Percentiles rank a stretch among this genome's conserved stretches.
These are phyloP conservation scores for Cordia subcordata DNA, from an alignment of 257 asterid genomes.

Conservation along the genomic window DNA sequence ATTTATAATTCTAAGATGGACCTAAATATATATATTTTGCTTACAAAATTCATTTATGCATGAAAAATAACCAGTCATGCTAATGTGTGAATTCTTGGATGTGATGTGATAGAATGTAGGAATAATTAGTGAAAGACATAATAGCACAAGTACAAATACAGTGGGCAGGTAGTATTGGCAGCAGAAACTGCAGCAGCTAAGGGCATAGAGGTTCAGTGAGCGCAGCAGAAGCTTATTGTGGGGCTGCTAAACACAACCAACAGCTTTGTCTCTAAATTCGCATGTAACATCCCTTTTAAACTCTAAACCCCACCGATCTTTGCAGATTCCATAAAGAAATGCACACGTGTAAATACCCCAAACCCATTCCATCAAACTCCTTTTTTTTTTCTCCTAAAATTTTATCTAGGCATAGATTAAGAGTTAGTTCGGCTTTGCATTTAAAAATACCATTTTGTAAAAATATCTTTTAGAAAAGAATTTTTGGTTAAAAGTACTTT, in stretches of 20 bases:
- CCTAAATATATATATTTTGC: no score
- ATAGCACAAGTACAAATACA: slow-evolving; percentile 2
- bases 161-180: slow-evolving; percentile 7
- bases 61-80: not conserved
- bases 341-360: not conserved
- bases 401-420: no score
- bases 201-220: slow-evolving; percentile 18
- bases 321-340: slow-evolving; percentile 1
- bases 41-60: no score
- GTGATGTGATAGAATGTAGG: slow-evolving; percentile 10
- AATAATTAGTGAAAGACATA: slow-evolving; percentile 12
- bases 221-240: slow-evolving; percentile 29
- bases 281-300: slow-evolving; percentile 48
- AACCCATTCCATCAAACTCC: not conserved
- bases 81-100: not conserved
- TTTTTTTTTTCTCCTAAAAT: no score
- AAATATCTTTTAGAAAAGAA: no score
- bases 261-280: slow-evolving; percentile 50
- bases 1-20: no score
- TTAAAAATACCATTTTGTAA: no score
- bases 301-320: slow-evolving; percentile 4
- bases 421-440: no score
- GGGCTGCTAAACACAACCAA: slow-evolving; percentile 19
- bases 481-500: no score
- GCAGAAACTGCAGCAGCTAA: not conserved